A percentile compares a stretch with the other conserved stretches of the same genome.
phyloP scores from a whole-genome alignment of 2,329 filamentous ascomycete genomes.

The Hirsutella minnesotensis region DNA sequence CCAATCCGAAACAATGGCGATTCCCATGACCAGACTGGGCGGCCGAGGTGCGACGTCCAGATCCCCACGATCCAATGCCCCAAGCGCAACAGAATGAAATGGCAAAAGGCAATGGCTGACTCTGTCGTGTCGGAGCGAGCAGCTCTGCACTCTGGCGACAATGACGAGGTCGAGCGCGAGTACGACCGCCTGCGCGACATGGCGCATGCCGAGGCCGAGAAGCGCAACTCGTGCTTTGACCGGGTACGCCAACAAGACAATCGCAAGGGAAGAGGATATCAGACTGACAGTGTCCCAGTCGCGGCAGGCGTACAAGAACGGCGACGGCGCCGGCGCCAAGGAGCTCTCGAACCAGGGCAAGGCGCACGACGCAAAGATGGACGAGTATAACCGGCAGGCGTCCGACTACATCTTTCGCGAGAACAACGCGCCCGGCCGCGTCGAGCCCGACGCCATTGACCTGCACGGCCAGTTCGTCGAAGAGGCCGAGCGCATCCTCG shows the following conservation, averaged over 20 bases:
- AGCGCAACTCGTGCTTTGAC: conserved; percentile 68
- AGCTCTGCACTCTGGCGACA: conserved; percentile 68
- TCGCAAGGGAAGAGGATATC: not conserved
- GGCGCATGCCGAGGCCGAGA: conserved; percentile 67
- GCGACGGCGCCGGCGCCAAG: conserved; percentile 77
- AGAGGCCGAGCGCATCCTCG: conserved; percentile 84
- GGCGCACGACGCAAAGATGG: conserved; percentile 70
- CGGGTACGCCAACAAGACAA: conserved; percentile 32
- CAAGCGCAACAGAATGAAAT: not conserved
- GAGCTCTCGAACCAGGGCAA: conserved; percentile 78
- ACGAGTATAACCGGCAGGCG: conserved; percentile 81
- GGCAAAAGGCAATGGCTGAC: not conserved
- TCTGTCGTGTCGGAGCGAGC: conserved; percentile 5
- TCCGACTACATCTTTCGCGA: conserved; percentile 91
- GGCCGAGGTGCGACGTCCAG: conserved; percentile 23
- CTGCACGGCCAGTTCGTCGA: conserved; percentile 91
- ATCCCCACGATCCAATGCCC: not conserved
- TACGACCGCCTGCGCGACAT: conserved; percentile 84
- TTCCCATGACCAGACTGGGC: conserved; percentile 27
- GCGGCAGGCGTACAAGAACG: conserved; percentile 68
- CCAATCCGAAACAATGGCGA: conserved; percentile 13
- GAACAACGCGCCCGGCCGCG: conserved; percentile 71
- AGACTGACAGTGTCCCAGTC: conserved; percentile 32
- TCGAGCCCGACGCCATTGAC: conserved; percentile 76
- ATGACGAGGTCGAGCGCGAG: conserved; percentile 62